Conservation (phyloP, 2,329 filamentous ascomycete species). For the Fusarium sp. region DNA sequence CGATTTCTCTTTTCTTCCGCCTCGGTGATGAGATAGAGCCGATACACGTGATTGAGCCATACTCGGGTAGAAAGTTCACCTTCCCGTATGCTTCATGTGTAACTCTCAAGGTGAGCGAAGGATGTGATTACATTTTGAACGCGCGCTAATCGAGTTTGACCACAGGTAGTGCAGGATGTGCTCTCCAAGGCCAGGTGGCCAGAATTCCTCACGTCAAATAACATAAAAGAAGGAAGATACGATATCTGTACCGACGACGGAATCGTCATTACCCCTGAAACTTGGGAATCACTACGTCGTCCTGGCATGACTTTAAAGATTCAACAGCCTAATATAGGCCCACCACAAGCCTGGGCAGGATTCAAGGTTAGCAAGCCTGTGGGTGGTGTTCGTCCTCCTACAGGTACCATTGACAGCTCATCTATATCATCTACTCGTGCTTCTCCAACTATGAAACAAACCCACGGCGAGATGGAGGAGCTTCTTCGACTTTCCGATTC, state of each 20-base stretch:
- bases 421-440: background rate
- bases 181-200: background rate
- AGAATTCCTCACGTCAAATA: too few relatives aligned
- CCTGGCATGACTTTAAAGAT: background rate
- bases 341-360: too few relatives aligned
- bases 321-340: too few relatives aligned
- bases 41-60: background rate
- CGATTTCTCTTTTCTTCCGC: background rate
- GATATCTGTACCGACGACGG: background rate
- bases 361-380: rapidly evolving
- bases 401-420: too few relatives aligned
- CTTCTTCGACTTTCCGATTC: background rate
- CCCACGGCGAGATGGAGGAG: background rate
- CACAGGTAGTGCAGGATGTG: background rate
- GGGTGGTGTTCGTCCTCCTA: too few relatives aligned
- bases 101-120: background rate
- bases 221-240: background rate
- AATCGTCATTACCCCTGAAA: rapidly evolving
- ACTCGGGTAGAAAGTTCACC: rapidly evolving
- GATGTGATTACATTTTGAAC: rapidly evolving
- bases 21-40: background rate
- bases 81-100: background rate
- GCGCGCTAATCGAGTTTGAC: background rate
- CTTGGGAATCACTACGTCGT: background rate
- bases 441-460: background rate